A percentile compares a stretch with the other conserved stretches of the same genome.
Conservation (phyloP, 768 basidiomycete species). For the Sporobolomyces roseus region DNA sequence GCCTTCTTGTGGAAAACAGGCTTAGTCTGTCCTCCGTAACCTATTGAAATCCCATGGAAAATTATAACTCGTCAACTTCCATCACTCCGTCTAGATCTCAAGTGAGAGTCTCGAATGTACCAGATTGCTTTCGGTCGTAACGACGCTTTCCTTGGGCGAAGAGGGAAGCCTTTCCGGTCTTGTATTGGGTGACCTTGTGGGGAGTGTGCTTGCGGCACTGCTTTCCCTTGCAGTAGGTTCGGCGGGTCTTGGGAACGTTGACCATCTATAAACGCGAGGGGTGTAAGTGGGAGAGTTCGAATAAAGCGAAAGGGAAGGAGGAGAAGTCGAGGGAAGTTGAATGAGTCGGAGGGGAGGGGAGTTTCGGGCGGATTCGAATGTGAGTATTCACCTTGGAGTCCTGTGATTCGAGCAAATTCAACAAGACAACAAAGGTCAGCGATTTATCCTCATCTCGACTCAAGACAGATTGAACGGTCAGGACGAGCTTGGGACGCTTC, state of each 20-base stretch:
- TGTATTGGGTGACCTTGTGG: constrained; percentile 99
- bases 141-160: constrained; percentile 99
- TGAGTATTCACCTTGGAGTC: constrained; percentile 22
- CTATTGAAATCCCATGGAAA: too few species aligned
- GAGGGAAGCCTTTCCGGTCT: constrained; percentile 98
- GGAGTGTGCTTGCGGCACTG: constrained; percentile 96
- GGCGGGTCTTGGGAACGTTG: constrained; percentile 96
- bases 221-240: constrained; percentile 98
- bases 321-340: background rate
- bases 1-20: constrained; percentile 99
- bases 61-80: too few species aligned
- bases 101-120: constrained; percentile 4
- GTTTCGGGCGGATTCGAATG: too few species aligned
- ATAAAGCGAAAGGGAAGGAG: background rate
- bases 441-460: too few species aligned
- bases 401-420: background rate
- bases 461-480: too few species aligned
- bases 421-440: background rate
- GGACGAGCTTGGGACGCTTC: too few species aligned
- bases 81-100: background rate
- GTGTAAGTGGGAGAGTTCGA: background rate
- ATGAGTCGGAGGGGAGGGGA: too few species aligned
- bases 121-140: constrained; percentile 97
- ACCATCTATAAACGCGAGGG: constrained; percentile 59
- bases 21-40: constrained; percentile 99